Base-by-base conservation (phyloP, 2,329 filamentous ascomycete species). In the Colletotrichum tropicicola region DNA sequence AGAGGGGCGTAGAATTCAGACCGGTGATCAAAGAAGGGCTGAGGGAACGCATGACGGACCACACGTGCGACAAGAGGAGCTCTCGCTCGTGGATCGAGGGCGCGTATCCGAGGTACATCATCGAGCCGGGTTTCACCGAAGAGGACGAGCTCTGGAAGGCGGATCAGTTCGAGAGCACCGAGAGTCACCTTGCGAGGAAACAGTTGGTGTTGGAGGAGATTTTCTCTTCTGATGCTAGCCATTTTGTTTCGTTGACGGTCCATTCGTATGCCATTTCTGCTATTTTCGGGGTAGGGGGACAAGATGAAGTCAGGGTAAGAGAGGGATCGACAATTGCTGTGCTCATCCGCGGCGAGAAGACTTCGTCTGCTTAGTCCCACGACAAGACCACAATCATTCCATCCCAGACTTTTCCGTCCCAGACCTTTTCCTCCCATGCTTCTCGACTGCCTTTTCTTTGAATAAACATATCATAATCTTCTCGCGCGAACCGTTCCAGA, bases 11-110 rank as follows among this genome's bases (percentile, higher is more conserved):
- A 10, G 76, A 78, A 0, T 87, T 87, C 66, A 75, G 73, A 6
- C 86, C 87, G 0, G 75, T 81, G 2, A 74, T 91, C 70, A 89
- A 88, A 71, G 88, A 90, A 62, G 72, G 82, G 5, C 77, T 90
- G 13, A 80, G 89, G 19, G 88, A 91, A 72, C 83, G 85, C 3
- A 81, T 88, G 61, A 87, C 85, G 8, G 79, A 84, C 57, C 88
- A 90, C 71, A 90, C 87, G 0, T 91, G 88, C 71, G 87, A 91
- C 72, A 80, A 84, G 15, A 80, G 88, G 15, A 82, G 82, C 52
- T 73, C 77, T 7, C 79, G 78, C 44, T 77, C 80, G 0, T 83
- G 78, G 71, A 87, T 91, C 65, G 74, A 74, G 1, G 66, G 76
- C 13, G 75, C 79, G 30, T 89, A 85, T 66, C 86, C 86, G 0